Evolutionary conservation across 1,284 basidiomycete genomes (phyloP), one percentile per base, ranked within the genome.

Genomic region (Pisolithus thermaeus): DNA sequence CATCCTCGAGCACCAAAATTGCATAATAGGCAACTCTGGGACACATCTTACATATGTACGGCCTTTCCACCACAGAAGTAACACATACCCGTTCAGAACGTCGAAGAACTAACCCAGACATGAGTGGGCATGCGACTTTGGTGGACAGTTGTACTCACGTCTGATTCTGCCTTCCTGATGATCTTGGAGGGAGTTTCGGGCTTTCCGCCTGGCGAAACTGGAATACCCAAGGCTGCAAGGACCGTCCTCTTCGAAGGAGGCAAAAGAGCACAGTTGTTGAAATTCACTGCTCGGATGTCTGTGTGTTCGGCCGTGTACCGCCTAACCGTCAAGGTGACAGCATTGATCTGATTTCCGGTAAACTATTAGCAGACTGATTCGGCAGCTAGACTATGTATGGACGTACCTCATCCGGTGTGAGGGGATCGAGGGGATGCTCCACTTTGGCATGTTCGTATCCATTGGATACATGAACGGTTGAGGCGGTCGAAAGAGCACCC

Each of bases 221-320:
- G 81, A 44, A 92, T 90, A 6, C 86, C 84, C 35, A 92, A 79
- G 55, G 76, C 75, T 1, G 87, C 84, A 39, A 92, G 80, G n/a
- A 92, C 89, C 22, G 74, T 76, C 55, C 74, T 79, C 74, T 92
- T 92, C 0, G 87, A 84, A 1, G 90, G 83, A n/a, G 83, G 84
- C 36, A 90, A 70, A 2, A 90, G 76, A 54, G 71, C 73, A 55
- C 80, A 80, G 6, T 80, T 84, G 52, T 90, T 79, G 66, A 91
- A 91, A 63, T 87, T 86, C 59, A 90, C 68, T 2, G 85, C 87
- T 58, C 83, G 86, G 62, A 87, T 73, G 14, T 75, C 60, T 2
- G 73, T 80, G 54, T 83, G 75, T 50, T 76, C 74, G 1, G 80
- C 76, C 43, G 81, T 70, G 61, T 90, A 70, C 51, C 78, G 78